phyloP scores from a whole-genome alignment of 116 monocot genomes.

The Zostera marina region DNA sequence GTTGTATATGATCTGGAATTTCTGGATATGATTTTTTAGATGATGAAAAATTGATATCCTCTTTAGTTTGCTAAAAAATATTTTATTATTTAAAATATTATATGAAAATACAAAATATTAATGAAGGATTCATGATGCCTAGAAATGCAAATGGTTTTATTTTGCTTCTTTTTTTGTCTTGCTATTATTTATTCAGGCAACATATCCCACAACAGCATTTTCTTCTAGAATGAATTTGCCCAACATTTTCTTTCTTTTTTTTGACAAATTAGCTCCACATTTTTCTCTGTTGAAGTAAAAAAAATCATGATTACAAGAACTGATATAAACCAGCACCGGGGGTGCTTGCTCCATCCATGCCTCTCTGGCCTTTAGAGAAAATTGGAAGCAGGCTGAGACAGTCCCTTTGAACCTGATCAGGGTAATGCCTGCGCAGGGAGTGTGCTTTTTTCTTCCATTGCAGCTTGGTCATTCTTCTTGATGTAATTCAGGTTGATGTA shows the following conservation, averaged over 20 bases:
- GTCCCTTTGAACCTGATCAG: constrained; percentile 98
- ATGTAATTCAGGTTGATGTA: too few species aligned
- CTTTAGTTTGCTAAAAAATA: too few species aligned
- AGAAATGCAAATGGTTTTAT: not conserved
- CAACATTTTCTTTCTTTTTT: not conserved
- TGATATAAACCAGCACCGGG: constrained; percentile 52
- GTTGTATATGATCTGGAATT: not conserved
- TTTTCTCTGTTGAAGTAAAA: not conserved
- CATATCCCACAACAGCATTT: not conserved
- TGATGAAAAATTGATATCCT: too few species aligned
- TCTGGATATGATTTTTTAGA: not conserved
- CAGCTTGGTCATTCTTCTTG: too few species aligned
- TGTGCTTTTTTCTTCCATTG: constrained; percentile 23
- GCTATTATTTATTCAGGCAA: not conserved
- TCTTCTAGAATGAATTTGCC: not conserved
- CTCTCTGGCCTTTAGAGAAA: constrained; percentile 8
- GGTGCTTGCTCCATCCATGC: constrained; percentile 39
- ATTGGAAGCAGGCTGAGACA: constrained; percentile 61
- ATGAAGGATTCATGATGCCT: too few species aligned
- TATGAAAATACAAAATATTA: too few species aligned
- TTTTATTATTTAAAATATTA: too few species aligned
- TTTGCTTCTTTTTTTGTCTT: not conserved
- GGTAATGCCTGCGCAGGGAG: constrained; percentile 95
- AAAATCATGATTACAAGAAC: not conserved
- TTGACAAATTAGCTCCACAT: not conserved